Evolutionary conservation across 1,284 basidiomycete species (phyloP).

Genomic region (Ustilago esculenta): DNA sequence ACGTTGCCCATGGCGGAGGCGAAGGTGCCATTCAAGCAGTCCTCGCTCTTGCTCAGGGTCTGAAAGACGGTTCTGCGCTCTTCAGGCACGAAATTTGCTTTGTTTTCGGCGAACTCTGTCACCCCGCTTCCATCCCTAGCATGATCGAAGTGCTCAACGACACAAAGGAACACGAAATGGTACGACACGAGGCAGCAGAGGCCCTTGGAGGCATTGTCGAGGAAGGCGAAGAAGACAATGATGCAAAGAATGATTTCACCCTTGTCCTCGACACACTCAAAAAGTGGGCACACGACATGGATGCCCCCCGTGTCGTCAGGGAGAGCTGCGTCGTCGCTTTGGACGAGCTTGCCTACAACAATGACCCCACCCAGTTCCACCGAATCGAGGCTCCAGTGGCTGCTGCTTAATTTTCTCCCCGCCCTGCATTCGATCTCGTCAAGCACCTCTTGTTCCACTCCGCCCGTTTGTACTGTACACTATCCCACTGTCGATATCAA

Average conservation of each 20-base stretch:
- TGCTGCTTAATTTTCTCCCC: constrained; percentile 25
- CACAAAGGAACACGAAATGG: constrained; percentile 88
- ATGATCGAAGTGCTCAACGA: constrained; percentile 82
- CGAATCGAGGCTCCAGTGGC: constrained; percentile 42
- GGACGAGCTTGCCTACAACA: constrained; percentile 71
- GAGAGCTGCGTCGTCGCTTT: constrained; percentile 97
- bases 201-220: constrained; percentile 95
- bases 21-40: constrained; percentile 73
- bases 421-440: too few species aligned
- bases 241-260: constrained; percentile 63
- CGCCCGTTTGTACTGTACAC: constrained; percentile 11
- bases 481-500: constrained; percentile 2
- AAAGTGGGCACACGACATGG: constrained; percentile 81
- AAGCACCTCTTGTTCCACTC: background rate
- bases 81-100: constrained; percentile 60
- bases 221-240: constrained; percentile 71
- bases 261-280: constrained; percentile 81
- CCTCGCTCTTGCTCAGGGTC: constrained; percentile 88
- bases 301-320: constrained; percentile 87
- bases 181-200: constrained; percentile 97
- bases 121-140: constrained; percentile 85
- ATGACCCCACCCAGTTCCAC: constrained; percentile 66
- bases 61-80: constrained; percentile 69
- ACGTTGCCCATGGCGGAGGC: constrained; percentile 58
- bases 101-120: constrained; percentile 96